Evolutionary conservation across 1,284 basidiomycete species (phyloP).

Genomic region (Ceratobasidium sp.): DNA sequence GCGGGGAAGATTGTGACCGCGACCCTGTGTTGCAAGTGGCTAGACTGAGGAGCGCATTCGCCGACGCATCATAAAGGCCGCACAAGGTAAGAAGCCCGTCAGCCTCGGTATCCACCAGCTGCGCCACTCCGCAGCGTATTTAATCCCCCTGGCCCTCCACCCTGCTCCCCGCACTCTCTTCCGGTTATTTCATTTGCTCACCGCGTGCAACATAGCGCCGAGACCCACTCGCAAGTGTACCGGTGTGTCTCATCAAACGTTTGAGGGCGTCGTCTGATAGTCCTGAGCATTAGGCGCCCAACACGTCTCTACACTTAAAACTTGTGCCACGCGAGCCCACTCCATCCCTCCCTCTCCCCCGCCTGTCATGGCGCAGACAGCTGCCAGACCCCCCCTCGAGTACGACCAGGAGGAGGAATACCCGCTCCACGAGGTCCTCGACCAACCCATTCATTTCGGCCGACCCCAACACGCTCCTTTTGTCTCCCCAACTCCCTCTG

Average conservation of each 20-base stretch:
- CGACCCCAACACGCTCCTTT: conserved; percentile 18
- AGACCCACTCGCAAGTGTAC: neutral
- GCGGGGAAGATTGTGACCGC: too few species aligned
- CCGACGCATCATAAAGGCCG: neutral
- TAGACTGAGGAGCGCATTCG: neutral
- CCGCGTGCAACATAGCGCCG: neutral
- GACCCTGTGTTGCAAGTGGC: too few species aligned
- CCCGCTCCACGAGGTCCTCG: conserved; percentile 12
- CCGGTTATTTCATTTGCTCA: neutral
- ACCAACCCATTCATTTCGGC: conserved; percentile 34
- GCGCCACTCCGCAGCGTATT: neutral
- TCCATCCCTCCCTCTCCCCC: neutral
- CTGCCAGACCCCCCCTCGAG: conserved; percentile 4
- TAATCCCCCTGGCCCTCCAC: neutral
- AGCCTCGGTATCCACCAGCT: conserved; percentile 8
- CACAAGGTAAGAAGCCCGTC: neutral
- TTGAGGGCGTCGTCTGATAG: neutral
- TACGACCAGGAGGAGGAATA: conserved; percentile 22
- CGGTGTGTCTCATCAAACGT: neutral
- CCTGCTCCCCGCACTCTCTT: neutral
- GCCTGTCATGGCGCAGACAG: conserved; percentile 31
- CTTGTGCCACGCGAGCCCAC: conserved; percentile 8
- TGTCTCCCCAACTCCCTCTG: conserved; percentile 3
- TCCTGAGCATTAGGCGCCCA: conserved; percentile 8
- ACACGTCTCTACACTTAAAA: conserved; percentile 1